Base-by-base conservation (phyloP, 208 protist genomes). In the Wallacemonas sp. region DNA sequence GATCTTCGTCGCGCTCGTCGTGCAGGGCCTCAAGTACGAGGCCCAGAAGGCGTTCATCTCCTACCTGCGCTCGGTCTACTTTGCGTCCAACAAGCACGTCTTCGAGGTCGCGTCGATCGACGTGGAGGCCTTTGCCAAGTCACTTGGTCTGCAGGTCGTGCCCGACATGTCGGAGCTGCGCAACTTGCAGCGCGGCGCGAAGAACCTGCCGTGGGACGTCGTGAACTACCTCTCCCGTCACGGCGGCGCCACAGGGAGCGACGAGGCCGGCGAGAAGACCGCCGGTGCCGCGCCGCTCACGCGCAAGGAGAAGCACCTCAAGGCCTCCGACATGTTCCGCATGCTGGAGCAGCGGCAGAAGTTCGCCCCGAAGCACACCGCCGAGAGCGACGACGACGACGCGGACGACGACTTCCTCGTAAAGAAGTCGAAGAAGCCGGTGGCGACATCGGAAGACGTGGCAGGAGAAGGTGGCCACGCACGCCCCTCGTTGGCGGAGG, bases 21-120 rank as follows among this genome's bases (percentile, higher is more conserved):
- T 98, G 39, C 87, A 98, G 26, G 94, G 97, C 0, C 79, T 99
- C 20, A 99, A 99, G 86, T 96, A 98, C 76, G 92, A 98, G 41
- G 98, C 98, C 11, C 97, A 99, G 77, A 99, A 98, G 84, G 94
- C 94, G 7, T 98, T 99, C 72, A 93, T 99, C 31, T 95, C 97
- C 8, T 99, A 99, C 81, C 67, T 99, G 25, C 90, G 98, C 48
- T 97, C 90, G 49, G 74, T 99, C 5, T 93, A 98, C 79, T 93
- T 99, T 63, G 84, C 98, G 42, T 62, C 76, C 7, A 95, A 99
- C 84, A 99, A 99, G 70, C 82, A 96, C 42, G 89, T 99, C 1
- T 99, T 99, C 65, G 80, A 98, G 36, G 76, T 99, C 11, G 61
- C 76, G 1, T 67, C 77, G 5, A 91, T 99, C 36, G 88, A 98